Evolutionary conservation across 495 filamentous ascomycete species (phyloP).

Genomic region (Aspergillus hancockii): DNA sequence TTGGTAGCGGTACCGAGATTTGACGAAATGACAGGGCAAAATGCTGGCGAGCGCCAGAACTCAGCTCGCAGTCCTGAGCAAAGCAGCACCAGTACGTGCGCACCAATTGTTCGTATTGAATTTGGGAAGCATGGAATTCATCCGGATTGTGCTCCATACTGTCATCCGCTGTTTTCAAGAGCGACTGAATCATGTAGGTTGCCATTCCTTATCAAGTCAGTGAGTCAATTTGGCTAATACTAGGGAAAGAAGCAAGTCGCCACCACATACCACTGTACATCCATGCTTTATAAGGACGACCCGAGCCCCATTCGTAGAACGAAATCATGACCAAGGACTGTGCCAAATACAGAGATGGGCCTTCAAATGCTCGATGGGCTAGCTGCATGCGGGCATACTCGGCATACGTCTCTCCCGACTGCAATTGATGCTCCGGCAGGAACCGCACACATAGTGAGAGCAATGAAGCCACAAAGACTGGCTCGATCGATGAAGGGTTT

Average conservation of each 20-base stretch:
- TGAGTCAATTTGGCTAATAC: constrained; percentile 1
- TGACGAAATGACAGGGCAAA: constrained; percentile 46
- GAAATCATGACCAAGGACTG: constrained; percentile 46
- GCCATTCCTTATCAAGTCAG: constrained; percentile 37
- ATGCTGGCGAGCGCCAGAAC: constrained; percentile 46
- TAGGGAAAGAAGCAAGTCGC: not conserved
- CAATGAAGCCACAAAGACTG: constrained; percentile 43
- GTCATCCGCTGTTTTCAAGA: constrained; percentile 46
- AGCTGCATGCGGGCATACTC: constrained; percentile 40
- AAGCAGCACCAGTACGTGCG: constrained; percentile 50
- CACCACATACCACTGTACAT: constrained; percentile 45
- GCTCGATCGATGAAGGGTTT: constrained; percentile 34
- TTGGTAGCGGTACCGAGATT: constrained; percentile 45
- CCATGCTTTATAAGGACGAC: constrained; percentile 47
- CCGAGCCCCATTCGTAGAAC: constrained; percentile 47
- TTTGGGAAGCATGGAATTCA: constrained; percentile 42
- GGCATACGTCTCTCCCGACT: constrained; percentile 36
- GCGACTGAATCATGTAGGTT: constrained; percentile 49
- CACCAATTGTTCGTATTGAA: constrained; percentile 46
- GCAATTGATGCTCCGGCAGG: constrained; percentile 30
- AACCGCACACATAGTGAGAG: constrained; percentile 45
- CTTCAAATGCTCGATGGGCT: constrained; percentile 40
- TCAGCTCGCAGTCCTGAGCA: constrained; percentile 47
- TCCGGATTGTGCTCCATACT: constrained; percentile 44
- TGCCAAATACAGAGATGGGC: constrained; percentile 42